Evolutionary conservation across 495 filamentous ascomycete genomes (phyloP).

Genomic region (Bacidia rubella): DNA sequence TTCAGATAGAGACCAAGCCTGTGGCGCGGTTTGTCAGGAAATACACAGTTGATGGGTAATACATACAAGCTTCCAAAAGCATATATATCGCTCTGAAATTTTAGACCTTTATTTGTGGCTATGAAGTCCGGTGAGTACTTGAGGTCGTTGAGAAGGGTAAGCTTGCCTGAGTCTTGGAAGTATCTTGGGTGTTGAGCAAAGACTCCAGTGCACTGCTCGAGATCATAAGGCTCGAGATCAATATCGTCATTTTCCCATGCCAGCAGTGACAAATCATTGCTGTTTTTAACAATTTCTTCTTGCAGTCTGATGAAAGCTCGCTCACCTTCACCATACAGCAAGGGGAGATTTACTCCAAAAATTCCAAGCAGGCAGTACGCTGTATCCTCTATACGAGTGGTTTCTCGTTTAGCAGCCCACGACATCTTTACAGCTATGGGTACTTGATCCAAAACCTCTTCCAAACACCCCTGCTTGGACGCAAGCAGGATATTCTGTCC

Average conservation of each 20-base stretch:
- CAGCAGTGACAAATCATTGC: conserved; percentile 18
- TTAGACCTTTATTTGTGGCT: not conserved
- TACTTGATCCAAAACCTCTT: not conserved
- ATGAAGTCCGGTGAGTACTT: not conserved
- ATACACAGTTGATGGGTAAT: too few species aligned
- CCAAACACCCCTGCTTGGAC: not conserved
- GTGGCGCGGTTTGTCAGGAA: not conserved
- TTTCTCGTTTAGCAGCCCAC: conserved; percentile 18
- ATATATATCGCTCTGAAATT: not conserved
- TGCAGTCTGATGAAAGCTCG: conserved; percentile 19
- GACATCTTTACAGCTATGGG: conserved; percentile 15
- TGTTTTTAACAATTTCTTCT: conserved; percentile 17
- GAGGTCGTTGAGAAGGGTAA: not conserved
- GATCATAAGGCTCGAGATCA: not conserved
- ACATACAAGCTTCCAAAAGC: not conserved
- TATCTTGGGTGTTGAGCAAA: not conserved
- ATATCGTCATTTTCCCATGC: conserved; percentile 5
- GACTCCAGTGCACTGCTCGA: too few species aligned
- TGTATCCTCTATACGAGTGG: conserved; percentile 18
- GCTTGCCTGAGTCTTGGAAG: not conserved
- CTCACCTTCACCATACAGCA: conserved; percentile 20
- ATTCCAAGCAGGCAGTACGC: conserved; percentile 22
- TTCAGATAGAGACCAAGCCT: not conserved
- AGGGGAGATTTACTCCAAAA: conserved; percentile 21
- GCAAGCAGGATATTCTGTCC: not conserved